Evolutionary conservation across 306 rosid genomes (phyloP).

Genomic region (Lithocarpus polystachyus): DNA sequence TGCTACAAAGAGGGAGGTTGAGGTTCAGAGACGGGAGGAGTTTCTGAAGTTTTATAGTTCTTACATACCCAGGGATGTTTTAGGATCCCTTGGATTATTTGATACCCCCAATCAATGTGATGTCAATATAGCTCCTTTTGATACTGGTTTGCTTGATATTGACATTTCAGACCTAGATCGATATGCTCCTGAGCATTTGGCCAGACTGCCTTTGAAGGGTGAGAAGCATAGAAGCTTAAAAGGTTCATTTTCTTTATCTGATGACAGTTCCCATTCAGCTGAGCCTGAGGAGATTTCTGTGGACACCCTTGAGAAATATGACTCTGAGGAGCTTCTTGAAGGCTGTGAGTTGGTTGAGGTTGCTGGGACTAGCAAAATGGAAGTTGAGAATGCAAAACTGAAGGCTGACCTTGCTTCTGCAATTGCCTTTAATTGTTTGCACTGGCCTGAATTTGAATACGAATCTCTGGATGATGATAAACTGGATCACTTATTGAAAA

Average conservation of each 20-base stretch:
- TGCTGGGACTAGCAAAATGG: constrained; percentile 92
- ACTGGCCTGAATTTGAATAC: constrained; percentile 56
- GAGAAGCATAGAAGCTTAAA: constrained; percentile 58
- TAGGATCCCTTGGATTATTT: constrained; percentile 82
- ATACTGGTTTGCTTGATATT: constrained; percentile 71
- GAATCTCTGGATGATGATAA: constrained; percentile 68
- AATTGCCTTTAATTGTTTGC: constrained; percentile 76
- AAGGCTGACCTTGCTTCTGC: constrained; percentile 97
- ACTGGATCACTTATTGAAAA: constrained; percentile 61
- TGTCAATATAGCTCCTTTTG: constrained; percentile 92
- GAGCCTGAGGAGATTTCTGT: constrained; percentile 51
- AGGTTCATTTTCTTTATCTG: constrained; percentile 52
- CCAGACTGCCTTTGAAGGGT: constrained; percentile 53
- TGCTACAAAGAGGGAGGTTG: constrained; percentile 82
- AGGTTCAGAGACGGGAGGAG: constrained; percentile 71
- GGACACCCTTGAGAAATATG: constrained; percentile 47
- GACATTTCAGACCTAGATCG: constrained; percentile 82
- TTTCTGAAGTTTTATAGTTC: constrained; percentile 62
- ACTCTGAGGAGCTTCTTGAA: constrained; percentile 63
- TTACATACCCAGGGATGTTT: constrained; percentile 78
- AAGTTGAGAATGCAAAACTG: constrained; percentile 97
- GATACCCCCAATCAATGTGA: constrained; percentile 88
- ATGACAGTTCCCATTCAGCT: constrained; percentile 52
- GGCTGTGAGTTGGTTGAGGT: constrained; percentile 80
- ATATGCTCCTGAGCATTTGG: constrained; percentile 83